Evolutionary conservation across 2,329 filamentous ascomycete species (phyloP), one percentile per base, ranked within the genome.

Genomic region (Fusarium nurragi): DNA sequence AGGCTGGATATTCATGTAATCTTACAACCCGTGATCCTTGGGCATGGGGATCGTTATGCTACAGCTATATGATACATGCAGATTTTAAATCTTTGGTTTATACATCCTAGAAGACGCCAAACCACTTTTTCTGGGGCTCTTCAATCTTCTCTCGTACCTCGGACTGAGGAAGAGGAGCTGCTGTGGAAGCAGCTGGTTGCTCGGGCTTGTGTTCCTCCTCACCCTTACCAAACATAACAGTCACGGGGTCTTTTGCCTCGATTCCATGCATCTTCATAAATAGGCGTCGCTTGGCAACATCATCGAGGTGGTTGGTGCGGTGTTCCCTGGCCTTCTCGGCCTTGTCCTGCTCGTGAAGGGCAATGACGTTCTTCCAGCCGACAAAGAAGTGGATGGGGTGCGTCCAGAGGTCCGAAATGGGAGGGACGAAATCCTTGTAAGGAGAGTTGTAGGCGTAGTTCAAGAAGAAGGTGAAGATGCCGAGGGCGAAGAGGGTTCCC

Each of bases 251-350:
- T 71, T 84, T 82, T 69, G 85, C 81, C 76, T 93, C 90, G 73
- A 97, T 77, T 11, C 93, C 93, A 81, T 97, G 93, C 60, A 90
- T 92, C 78, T 92, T 89, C 72, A 94, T 88, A 79, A 93, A 99
- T 77, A 91, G 88, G 61, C 86, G 86, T 71, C 94, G 86, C 86
- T 97, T 97, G 76, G 90, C 86, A 25, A 95, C 90, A 79, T 99
- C 95, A 68, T 97, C 93, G 54, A 93, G 84, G 68, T 88, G 88
- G 73, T 85, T 85, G 72, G 87, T 86, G 53, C 94, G 86, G 79
- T 88, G 88, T 77, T 94, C 91, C 49, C 85, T 83, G 25, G 90
- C 90, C 73, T 88, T 80, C 65, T 85, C 81, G 26, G 88, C 89
- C 66, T 86, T 86, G 76, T 94, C 89, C 70, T 88, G 85, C 68